These are phyloP conservation scores for Hypoxylon lienhwacheense DNA, from an alignment of 495 filamentous ascomycete species.

Conservation along the genomic window DNA sequence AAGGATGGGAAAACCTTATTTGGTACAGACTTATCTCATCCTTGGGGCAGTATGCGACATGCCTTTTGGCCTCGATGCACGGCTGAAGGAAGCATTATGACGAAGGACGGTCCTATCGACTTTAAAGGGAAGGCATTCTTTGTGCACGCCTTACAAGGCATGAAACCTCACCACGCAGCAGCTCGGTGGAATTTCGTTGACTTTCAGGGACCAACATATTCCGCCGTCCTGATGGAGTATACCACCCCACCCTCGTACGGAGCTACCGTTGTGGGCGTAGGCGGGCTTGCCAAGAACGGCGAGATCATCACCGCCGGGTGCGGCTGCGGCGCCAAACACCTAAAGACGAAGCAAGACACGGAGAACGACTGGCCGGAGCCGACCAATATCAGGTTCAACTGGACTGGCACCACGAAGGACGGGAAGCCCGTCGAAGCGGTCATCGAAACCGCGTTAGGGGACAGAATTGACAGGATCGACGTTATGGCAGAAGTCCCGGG, in stretches of 20 bases:
- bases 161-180: constrained; percentile 98
- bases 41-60: constrained; percentile 92
- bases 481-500: constrained; percentile 95
- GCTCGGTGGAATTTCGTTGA: constrained; percentile 91
- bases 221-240: constrained; percentile 93
- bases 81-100: constrained; percentile 80
- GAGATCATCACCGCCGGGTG: constrained; percentile 75
- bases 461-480: constrained; percentile 80
- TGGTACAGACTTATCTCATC: constrained; percentile 78
- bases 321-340: constrained; percentile 64
- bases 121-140: constrained; percentile 78
- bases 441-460: constrained; percentile 69
- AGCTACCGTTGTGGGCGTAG: constrained; percentile 80
- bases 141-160: constrained; percentile 85
- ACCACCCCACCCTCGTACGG: constrained; percentile 96
- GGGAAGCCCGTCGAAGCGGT: constrained; percentile 68
- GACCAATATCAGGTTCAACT: constrained; percentile 69
- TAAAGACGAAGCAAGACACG: constrained; percentile 64
- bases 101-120: constrained; percentile 78
- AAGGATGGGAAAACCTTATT: constrained; percentile 83
- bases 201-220: constrained; percentile 85
- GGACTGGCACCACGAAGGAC: constrained; percentile 78
- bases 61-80: constrained; percentile 87
- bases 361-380: constrained; percentile 91
- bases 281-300: constrained; percentile 76